These are phyloP conservation scores for Taxawa tesnikishii DNA, from an alignment of 2,329 filamentous ascomycete species.

Conservation along the genomic window DNA sequence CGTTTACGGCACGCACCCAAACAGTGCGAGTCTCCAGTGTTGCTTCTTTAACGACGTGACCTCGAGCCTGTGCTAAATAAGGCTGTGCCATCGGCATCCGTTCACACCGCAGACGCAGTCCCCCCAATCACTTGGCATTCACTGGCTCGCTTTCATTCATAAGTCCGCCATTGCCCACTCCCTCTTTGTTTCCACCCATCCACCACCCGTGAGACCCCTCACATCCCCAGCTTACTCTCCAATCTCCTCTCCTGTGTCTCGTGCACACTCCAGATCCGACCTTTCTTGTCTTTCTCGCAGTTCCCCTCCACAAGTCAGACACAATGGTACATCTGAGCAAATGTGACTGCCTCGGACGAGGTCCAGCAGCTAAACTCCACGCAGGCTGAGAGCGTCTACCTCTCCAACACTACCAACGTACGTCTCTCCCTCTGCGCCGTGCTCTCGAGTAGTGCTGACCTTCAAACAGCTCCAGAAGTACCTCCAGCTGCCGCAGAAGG, in stretches of 20 bases:
- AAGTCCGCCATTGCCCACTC: no score
- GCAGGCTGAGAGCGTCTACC: conserved; percentile 26
- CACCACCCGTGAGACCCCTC: no score
- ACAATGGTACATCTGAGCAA: background rate
- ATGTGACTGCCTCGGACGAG: background rate
- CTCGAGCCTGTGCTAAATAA: no score
- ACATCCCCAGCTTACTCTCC: no score
- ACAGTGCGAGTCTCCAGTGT: no score
- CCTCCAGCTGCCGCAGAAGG: conserved; percentile 80
- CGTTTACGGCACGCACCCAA: no score
- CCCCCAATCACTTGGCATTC: no score
- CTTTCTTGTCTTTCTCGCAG: background rate
- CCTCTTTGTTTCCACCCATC: no score
- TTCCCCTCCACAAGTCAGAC: background rate
- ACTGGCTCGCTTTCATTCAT: no score
- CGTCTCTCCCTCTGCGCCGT: conserved; percentile 14
- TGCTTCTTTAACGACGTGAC: no score
- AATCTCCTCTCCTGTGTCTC: background rate
- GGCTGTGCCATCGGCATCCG: no score
- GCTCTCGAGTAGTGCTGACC: conserved; percentile 6
- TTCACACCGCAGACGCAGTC: no score
- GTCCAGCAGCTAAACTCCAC: background rate
- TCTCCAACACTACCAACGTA: conserved; percentile 38
- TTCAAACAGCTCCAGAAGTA: conserved; percentile 71
- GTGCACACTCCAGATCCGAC: background rate